Conservation (phyloP, 1,139 yeast genomes). For the Magnusiomyces magnusii region DNA sequence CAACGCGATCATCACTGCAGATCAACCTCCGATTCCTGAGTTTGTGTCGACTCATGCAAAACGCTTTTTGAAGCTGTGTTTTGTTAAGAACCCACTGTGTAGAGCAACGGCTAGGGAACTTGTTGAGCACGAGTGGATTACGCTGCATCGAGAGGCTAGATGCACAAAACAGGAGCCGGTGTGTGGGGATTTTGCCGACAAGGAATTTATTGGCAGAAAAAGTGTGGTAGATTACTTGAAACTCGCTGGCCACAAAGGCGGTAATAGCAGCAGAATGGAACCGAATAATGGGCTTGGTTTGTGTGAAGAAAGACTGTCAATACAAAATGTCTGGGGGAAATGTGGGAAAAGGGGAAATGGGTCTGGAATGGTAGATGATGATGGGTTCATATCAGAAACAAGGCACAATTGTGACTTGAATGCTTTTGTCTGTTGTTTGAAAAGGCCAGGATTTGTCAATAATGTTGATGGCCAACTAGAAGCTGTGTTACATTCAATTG, state of each 20-base stretch:
- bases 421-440: neutral
- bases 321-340: neutral
- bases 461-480: neutral
- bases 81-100: constrained; percentile 62
- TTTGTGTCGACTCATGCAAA: constrained; percentile 41
- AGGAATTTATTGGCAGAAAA: neutral
- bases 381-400: neutral
- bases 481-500: neutral
- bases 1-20: constrained; percentile 85
- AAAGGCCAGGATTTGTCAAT: neutral
- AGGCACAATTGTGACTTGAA: neutral
- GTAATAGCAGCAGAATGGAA: neutral
- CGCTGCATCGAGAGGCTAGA: neutral
- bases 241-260: neutral
- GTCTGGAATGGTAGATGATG: neutral
- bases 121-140: constrained; percentile 56
- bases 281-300: neutral
- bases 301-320: neutral
- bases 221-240: neutral
- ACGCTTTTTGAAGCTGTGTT: constrained; percentile 68
- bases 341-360: neutral
- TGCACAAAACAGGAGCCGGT: neutral
- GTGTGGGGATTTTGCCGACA: neutral
- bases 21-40: constrained; percentile 69
- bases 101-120: constrained; percentile 52